Evolutionary conservation across 306 rosid species (phyloP), one percentile per base, ranked within the genome.

Genomic region (Mucuna pruriens): DNA sequence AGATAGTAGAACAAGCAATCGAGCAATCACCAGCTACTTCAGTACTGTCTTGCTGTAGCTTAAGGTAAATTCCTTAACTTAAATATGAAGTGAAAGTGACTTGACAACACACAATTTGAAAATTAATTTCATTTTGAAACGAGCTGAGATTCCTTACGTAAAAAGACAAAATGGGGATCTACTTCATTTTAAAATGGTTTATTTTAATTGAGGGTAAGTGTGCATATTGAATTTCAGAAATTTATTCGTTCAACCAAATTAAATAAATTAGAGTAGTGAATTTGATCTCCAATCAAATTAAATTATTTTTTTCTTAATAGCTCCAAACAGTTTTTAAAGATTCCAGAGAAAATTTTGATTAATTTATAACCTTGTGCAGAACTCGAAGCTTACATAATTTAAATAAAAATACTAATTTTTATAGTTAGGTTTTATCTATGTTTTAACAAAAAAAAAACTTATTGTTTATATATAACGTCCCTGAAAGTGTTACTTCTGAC

Each of bases 1-100:
- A 60, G 72, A 71, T 0, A 7, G 62, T 11, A 29, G 71, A 69
- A 79, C 60, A 69, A 70, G 72, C 48, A 71, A 71, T 29, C 20
- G n/a, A 13, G 48, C 58, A 55, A 55, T 52, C 45, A 46, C 61
- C 38, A 5, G 45, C 55, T 10, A 29, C 17, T 55, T 58, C 49
- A 40, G 4, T 55, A 4, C 34, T 23, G 40, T 67, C 39, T 25
- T 23, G n/a, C 45, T 52, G 16, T 45, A 71, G 29, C 34, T 55
- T 26, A 12, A 3, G n/a, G 62, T 42, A 44, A 79, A 68, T 12
- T 79, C 33, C 9, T 36, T 54, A 17, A 42, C 75, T 16, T 34
- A 0, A 17, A 26, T 7, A 16, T 44, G 49, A 55, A 11, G 45
- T 58, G 77, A 79, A 68, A 49, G 67, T 78, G 76, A 68, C 57